Base-by-base conservation (phyloP, 441 rosid species). In the Manihot esculenta region DNA sequence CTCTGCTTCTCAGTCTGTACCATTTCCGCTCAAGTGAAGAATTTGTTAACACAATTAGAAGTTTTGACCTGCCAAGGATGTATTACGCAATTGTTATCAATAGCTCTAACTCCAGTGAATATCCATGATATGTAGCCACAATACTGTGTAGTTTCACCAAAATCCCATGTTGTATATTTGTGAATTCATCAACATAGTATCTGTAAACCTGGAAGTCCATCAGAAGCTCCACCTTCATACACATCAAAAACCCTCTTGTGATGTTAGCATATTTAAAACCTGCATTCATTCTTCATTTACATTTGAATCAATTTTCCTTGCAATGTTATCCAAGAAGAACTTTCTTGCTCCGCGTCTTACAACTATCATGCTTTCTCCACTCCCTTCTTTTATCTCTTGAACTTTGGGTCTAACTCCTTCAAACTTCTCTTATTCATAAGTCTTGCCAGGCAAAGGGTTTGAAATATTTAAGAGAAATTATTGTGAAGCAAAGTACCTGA, bases 401-500 rank as follows among this genome's bases (percentile, higher is more conserved):
- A 88, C 69, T 89, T 94, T 3, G 88, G 88, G 71, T 90, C 98
- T 50, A 89, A 66, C 72, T 57, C 83, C 81, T 55, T 81, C 78
- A 90, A 20, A 94, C 94, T 82, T 92, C 99, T 68, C 81, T 68
- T 27, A 88, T 80, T 51, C 92, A 92, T 88, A 0, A 98, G 99
- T 74, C 99, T 88, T 35, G 99, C 96, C 64, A 95, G 79, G 79
- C 94, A 90, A 42, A 95, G 84, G 3, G 99, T 95, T 95, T 95
- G 79, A 92, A 95, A 81, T 92, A 95, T 73, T 92, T 98, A 44
- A 91, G n/a, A 87, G 77, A 95, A 95, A 74, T 95, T 95, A 82
- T 95, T 95, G 82, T 95, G 99, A 81, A 95, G 92, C 74, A 95
- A 74, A 20, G 99, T 92, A 30, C 98, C 99, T 0, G 98, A 95